Conservation (phyloP, 2,329 filamentous ascomycete genomes). For the Neonectria neomacrospora region DNA sequence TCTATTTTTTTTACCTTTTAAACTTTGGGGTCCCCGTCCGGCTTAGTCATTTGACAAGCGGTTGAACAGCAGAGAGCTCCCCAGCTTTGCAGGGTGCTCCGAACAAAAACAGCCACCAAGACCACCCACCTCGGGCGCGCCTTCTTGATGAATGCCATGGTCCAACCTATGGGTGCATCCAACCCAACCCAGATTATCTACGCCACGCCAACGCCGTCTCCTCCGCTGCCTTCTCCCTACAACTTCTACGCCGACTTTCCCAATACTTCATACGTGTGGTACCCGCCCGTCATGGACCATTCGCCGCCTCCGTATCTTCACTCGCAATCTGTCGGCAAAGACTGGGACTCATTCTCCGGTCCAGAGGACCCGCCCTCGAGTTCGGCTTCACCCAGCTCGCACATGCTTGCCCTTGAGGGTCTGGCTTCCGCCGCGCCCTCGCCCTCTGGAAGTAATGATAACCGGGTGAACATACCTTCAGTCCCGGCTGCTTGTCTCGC, state of each 20-base stretch:
- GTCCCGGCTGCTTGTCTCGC: conserved; percentile 64
- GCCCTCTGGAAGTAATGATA: conserved; percentile 35
- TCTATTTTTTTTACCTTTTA: neutral
- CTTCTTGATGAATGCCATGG: conserved; percentile 26
- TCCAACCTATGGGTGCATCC: conserved; percentile 24
- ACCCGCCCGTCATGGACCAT: conserved; percentile 30
- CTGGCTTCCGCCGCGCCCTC: conserved; percentile 33
- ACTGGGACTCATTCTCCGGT: conserved; percentile 29
- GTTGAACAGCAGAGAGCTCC: neutral
- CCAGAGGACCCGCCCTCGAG: conserved; percentile 35
- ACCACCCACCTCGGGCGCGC: conserved; percentile 11
- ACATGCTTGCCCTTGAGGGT: conserved; percentile 26
- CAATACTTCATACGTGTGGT: conserved; percentile 32
- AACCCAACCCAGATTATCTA: conserved; percentile 23
- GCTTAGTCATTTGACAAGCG: neutral
- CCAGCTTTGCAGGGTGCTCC: conserved; percentile 12
- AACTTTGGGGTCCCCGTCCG: neutral
- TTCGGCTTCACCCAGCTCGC: conserved; percentile 42
- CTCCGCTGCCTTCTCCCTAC: conserved; percentile 30
- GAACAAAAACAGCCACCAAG: conserved; percentile 10
- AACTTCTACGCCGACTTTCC: conserved; percentile 30
- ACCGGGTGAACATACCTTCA: conserved; percentile 49
- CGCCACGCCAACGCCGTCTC: conserved; percentile 29
- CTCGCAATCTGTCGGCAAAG: conserved; percentile 18
- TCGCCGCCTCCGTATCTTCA: conserved; percentile 23